These are phyloP conservation scores for Trypanosoma mega DNA, from an alignment of 208 protist genomes.

Conservation along the genomic window DNA sequence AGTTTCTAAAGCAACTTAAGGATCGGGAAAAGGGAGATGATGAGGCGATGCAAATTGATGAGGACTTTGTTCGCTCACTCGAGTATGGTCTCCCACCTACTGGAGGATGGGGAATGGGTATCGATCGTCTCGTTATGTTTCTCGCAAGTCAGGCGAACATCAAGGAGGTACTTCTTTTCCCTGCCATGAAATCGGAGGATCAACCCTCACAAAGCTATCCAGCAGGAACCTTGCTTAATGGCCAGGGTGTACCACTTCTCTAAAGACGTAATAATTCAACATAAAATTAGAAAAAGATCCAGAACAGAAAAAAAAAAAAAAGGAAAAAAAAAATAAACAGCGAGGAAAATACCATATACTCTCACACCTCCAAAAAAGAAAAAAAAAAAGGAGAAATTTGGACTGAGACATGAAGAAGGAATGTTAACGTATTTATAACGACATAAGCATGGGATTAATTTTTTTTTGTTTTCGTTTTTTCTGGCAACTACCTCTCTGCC, in stretches of 20 bases:
- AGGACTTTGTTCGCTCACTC: conserved; percentile 96
- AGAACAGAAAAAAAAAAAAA: conserved; percentile 5
- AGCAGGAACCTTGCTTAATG: conserved; percentile 67
- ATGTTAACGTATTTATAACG: no score
- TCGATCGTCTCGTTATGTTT: conserved; percentile 99
- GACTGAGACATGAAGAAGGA: not conserved
- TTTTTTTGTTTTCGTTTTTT: no score
- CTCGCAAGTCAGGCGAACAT: conserved; percentile 99
- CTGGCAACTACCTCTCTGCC: no score
- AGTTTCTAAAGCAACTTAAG: conserved; percentile 97
- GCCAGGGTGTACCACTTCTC: conserved; percentile 70
- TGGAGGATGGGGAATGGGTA: conserved; percentile 99
- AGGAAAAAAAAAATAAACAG: conserved; percentile 13
- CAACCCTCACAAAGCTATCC: conserved; percentile 47
- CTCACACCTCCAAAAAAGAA: conserved; percentile 4
- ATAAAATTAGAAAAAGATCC: conserved; percentile 35
- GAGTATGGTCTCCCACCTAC: conserved; percentile 99
- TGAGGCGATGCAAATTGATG: conserved; percentile 98
- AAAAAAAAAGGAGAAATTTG: not conserved
- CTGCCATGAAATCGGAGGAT: conserved; percentile 90
- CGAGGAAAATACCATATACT: not conserved
- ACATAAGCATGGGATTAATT: no score
- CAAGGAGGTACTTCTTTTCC: conserved; percentile 96
- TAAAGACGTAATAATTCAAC: no score
- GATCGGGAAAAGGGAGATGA: conserved; percentile 96